Evolutionary conservation across 169 alveolate species (phyloP), one percentile per base, ranked within the genome.

Genomic region (Plasmodium vinckei): DNA sequence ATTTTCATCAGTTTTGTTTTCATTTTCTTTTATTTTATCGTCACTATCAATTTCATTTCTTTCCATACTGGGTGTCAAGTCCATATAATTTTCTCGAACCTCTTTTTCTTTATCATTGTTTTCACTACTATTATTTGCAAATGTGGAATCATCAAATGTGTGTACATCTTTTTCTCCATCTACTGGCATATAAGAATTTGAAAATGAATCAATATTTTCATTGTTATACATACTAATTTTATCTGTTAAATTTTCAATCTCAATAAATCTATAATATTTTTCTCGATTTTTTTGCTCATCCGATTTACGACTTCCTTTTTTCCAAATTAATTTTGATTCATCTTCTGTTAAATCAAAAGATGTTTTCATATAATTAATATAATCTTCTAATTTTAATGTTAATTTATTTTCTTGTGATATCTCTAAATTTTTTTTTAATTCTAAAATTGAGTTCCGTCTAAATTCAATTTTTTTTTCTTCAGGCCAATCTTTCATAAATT

Each of bases 391-490:
- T 19, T 69, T 84, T 53, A 84, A 42, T 0, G 65, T 69, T 0
- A 84, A 63, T 84, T 84, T 84, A 44, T 84, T 68, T 72, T 84
- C 91, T 72, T 84, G 91, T 5, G 87, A 21, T 13, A 84, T 13
- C 57, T 84, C 91, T 54, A 84, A 70, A 57, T 84, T 68, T 46
- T 25, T 70, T 69, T 84, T 84, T 46, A 84, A 23, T 47, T 84
- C 75, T 19, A 84, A 69, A 1, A 84, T 87, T 0, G 91, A 84
- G 53, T 84, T 84, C 49, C 91, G 33, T 60, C 91, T 39, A 53
- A 84, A 84, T 56, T 84, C 91, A 0, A 84, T 23, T 69, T 84
- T 84, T 84, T 84, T 84, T 63, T 84, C 91, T 59, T 84, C 91
- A 0, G 91, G 47, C 91, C 91, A 84, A 33, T 68, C 54, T 60